phyloP scores from a whole-genome alignment of 148 eudicot genomes.

The Linanthus parryae region DNA sequence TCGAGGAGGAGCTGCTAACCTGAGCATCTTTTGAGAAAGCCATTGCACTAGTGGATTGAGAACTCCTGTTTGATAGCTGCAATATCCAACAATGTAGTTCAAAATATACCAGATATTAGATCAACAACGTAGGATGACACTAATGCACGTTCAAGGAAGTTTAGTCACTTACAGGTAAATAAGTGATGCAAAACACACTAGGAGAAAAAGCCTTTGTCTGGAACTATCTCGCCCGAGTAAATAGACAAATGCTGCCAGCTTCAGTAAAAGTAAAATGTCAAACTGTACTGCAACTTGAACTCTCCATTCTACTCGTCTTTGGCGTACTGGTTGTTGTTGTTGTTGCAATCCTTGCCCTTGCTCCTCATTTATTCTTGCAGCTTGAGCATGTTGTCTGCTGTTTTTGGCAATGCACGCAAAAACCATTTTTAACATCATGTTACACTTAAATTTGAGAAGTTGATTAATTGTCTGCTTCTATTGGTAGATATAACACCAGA shows the following conservation, averaged over 20 bases:
- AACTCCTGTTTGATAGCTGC: conserved; percentile 99
- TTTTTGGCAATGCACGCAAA: no score
- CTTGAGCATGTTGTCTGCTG: conserved; percentile 55
- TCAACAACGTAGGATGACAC: no score
- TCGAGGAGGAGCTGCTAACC: conserved; percentile 94
- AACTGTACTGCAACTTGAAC: conserved; percentile 93
- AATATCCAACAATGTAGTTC: no score
- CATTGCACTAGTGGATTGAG: conserved; percentile 82
- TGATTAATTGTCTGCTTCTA: no score
- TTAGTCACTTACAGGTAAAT: conserved; percentile 73
- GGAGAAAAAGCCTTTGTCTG: conserved; percentile 87
- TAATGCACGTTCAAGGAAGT: not conserved
- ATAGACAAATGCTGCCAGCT: conserved; percentile 93
- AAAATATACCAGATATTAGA: no score
- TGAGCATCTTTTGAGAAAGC: conserved; percentile 89
- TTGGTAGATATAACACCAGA: no score
- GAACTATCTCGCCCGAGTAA: conserved; percentile 97
- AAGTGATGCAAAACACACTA: conserved; percentile 71
- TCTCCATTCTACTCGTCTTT: conserved; percentile 88
- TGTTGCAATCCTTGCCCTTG: conserved; percentile 54
- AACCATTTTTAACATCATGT: no score
- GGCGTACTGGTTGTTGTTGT: conserved; percentile 59
- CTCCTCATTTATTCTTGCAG: conserved; percentile 45
- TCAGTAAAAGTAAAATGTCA: conserved; percentile 77
- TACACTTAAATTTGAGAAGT: no score